phyloP scores from a whole-genome alignment of 306 rosid genomes.

The Prunus salicina region DNA sequence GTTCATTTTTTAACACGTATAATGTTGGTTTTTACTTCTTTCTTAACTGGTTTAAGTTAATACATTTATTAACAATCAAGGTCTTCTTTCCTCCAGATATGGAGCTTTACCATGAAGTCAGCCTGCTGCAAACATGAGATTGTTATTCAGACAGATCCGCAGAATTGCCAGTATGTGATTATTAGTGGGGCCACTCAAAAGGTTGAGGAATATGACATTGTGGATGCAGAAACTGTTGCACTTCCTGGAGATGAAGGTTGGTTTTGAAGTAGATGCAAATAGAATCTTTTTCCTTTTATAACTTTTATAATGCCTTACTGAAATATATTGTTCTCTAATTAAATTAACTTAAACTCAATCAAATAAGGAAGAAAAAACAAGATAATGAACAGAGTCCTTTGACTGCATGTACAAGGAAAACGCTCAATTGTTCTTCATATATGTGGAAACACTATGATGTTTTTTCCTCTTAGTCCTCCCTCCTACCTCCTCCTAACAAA shows the following conservation, averaged over 20 bases:
- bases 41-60: background rate
- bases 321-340: background rate
- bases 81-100: constrained; percentile 58
- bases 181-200: constrained; percentile 76
- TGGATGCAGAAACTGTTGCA: constrained; percentile 86
- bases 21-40: background rate
- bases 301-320: background rate
- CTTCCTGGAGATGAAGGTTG: constrained; percentile 89
- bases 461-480: too few species aligned
- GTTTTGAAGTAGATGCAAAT: constrained; percentile 5
- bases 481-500: constrained; percentile 7
- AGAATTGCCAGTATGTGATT: constrained; percentile 72
- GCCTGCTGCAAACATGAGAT: constrained; percentile 91
- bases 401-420: background rate
- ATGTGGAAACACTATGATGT: background rate
- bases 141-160: constrained; percentile 86
- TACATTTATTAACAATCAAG: background rate
- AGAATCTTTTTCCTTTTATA: background rate
- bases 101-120: constrained; percentile 91
- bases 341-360: background rate
- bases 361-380: background rate
- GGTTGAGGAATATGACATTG: constrained; percentile 72
- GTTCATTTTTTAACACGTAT: background rate
- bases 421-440: background rate
- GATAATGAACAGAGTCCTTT: background rate